Percentiles rank a stretch among this genome's conserved stretches.
These are phyloP conservation scores for Marasmius fiardii DNA, from an alignment of 1,284 basidiomycete genomes.

Conservation along the genomic window DNA sequence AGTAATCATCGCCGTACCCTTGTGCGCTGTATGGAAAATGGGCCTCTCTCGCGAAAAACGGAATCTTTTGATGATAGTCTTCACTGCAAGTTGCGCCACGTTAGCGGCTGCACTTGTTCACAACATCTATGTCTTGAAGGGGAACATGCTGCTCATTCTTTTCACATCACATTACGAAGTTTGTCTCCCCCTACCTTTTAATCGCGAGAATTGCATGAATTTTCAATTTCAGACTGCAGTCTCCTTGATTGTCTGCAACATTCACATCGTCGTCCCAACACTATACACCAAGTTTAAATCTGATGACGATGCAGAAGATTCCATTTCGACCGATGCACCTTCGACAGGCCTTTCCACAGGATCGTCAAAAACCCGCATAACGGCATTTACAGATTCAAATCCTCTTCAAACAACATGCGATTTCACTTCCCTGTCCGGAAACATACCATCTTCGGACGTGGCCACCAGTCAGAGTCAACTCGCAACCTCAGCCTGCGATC, in stretches of 20 bases:
- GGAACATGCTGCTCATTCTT: not conserved
- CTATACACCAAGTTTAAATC: not conserved
- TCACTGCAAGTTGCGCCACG: not conserved
- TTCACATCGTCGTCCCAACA: not conserved
- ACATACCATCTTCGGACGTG: too few species aligned
- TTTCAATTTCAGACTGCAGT: not conserved
- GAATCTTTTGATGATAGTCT: not conserved
- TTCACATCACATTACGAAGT: not conserved
- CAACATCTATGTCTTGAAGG: not conserved
- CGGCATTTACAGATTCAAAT: too few species aligned
- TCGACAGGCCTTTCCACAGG: not conserved
- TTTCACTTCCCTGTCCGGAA: too few species aligned
- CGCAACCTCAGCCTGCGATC: too few species aligned
- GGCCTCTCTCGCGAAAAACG: not conserved
- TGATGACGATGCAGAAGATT: not conserved
- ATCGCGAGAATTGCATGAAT: not conserved
- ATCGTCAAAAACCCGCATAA: not conserved
- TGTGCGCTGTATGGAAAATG: not conserved
- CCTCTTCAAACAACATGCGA: too few species aligned
- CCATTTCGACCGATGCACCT: not conserved
- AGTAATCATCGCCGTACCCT: conserved; percentile 15
- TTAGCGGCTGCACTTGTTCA: not conserved
- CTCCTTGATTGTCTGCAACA: not conserved
- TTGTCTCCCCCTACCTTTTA: not conserved
- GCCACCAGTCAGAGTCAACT: too few species aligned